phyloP scores from a whole-genome alignment of 441 rosid species.

The Syzygium malaccense region DNA sequence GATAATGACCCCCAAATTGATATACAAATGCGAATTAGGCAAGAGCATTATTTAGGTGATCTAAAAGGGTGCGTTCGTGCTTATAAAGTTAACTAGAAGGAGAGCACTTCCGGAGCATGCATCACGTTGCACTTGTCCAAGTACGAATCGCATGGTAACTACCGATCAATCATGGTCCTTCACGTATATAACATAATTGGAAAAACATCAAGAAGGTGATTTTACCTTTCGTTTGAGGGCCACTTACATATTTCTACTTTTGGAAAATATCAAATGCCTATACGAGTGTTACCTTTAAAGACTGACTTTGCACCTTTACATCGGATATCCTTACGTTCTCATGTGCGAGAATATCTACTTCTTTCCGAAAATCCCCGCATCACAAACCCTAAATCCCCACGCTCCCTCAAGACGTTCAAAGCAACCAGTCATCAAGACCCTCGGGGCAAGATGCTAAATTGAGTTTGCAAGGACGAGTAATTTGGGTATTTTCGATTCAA shows the following conservation, averaged over 20 bases:
- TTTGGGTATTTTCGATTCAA: neutral
- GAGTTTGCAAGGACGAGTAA: neutral
- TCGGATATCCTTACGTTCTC: neutral
- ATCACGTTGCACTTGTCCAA: neutral
- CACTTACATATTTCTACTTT: neutral
- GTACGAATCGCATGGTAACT: neutral
- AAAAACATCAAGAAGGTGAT: too few species aligned
- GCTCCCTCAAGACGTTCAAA: neutral
- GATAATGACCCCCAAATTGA: neutral
- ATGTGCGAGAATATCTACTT: neutral
- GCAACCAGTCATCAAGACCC: neutral
- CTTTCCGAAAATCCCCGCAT: neutral
- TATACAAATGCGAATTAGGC: neutral
- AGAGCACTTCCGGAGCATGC: neutral
- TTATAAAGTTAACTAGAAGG: neutral
- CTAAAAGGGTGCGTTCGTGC: neutral
- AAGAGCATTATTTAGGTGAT: neutral
- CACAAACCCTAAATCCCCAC: neutral
- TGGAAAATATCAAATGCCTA: neutral
- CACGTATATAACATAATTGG: too few species aligned
- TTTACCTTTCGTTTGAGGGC: neutral
- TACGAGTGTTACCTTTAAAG: neutral
- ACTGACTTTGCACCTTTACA: neutral
- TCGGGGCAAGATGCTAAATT: neutral
- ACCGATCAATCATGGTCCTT: too few species aligned